Base-by-base conservation (phyloP, 2,329 filamentous ascomycete genomes). In the Aciculosporium take region DNA sequence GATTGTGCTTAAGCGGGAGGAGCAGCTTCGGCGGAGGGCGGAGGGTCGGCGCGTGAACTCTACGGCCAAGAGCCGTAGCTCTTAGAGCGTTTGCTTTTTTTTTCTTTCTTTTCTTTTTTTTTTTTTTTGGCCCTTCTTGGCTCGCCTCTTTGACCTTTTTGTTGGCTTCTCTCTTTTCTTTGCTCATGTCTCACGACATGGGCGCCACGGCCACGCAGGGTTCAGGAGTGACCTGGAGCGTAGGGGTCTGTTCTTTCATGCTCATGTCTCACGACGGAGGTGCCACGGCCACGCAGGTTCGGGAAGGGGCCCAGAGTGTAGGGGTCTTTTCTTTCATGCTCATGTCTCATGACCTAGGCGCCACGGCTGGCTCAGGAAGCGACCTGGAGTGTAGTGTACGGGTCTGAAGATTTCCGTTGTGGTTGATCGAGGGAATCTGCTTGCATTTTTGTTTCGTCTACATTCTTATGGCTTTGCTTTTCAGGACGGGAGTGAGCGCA, bases 1-100 rank as follows among this genome's bases (percentile, higher is more conserved):
- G 46, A 59, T 79, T 49, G 71, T 82, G 46, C 64, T 83, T 48
- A 77, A 77, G 65, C 63, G 71, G 48, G 76, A 81, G 52, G 75
- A 76, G 53, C 63, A 71, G 42, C 53, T 75, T n/a, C 70, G 71
- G 39, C 68, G 69, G 42, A 66, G 71, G 43, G 64, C 69, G 25
- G 72, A 73, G 46, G 65, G 66, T 41, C 63, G 67, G 33, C 62
- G 71, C 46, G 64, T 68, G 38, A 71, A 76, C 51, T 70, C 70
- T 44, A 63, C 72, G 34, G 72, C 71, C 47, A 77, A 76, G 66
- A 77, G 73, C 56, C 72, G 68, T 61, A 67, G 68, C 50, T 41
- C 44, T 4, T 45, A 41, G 30, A n/a, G n/a, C 10, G 18, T 10
- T 33, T 2, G 10, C 39, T 24, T 27, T 28, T 10, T 21, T 39